These are phyloP conservation scores for Uncinocarpus reesii DNA, from an alignment of 2,329 filamentous ascomycete species.

Conservation along the genomic window DNA sequence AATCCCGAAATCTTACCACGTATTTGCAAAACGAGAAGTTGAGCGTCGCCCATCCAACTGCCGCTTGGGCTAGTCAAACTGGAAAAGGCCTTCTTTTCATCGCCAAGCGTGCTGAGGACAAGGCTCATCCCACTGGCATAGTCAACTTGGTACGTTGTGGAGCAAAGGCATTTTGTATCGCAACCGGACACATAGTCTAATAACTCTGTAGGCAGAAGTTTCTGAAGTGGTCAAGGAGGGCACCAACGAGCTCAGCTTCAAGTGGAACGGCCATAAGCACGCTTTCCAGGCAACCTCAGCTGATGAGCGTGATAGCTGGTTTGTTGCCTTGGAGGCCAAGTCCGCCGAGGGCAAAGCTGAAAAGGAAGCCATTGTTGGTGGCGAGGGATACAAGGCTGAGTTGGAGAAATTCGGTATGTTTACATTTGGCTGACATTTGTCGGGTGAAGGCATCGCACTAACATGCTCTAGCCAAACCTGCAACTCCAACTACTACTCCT, in stretches of 20 bases:
- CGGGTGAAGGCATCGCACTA: too few relatives aligned
- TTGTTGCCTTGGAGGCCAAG: constrained; percentile 71
- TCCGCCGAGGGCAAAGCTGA: constrained; percentile 75
- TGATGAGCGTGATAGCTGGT: constrained; percentile 85
- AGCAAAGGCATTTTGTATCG: neutral
- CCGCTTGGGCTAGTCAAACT: constrained; percentile 83
- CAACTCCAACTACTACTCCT: constrained; percentile 27
- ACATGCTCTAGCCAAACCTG: constrained; percentile 32
- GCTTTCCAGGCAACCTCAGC: constrained; percentile 69
- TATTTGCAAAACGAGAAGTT: constrained; percentile 88
- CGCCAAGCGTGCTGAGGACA: constrained; percentile 72
- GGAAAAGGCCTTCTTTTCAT: constrained; percentile 93
- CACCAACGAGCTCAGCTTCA: constrained; percentile 73
- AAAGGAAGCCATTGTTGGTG: constrained; percentile 60
- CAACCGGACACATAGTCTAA: constrained; percentile 6
- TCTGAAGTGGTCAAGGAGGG: constrained; percentile 67
- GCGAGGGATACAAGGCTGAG: constrained; percentile 80
- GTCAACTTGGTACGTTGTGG: constrained; percentile 64
- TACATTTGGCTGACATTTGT: neutral
- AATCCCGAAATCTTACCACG: constrained; percentile 59
- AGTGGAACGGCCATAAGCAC: constrained; percentile 80
- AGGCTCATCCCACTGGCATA: constrained; percentile 66
- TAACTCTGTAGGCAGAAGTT: constrained; percentile 46
- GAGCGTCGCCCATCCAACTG: constrained; percentile 63
- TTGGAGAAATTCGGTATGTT: constrained; percentile 59